Evolutionary conservation across 495 filamentous ascomycete species (phyloP), one percentile per base, ranked within the genome.

Genomic region (Parmelia sp.): DNA sequence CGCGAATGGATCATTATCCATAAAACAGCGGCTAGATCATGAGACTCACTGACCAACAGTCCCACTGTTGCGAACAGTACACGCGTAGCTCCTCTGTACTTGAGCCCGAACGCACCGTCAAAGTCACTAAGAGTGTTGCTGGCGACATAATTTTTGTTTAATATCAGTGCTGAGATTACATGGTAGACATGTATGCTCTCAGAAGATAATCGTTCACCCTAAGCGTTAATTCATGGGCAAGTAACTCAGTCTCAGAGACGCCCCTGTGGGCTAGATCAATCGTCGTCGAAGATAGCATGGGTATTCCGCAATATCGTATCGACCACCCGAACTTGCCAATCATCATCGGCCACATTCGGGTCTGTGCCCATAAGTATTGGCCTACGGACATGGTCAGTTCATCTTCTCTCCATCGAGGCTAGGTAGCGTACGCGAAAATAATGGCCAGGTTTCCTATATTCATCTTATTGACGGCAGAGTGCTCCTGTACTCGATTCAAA

Each of bases 231-330:
- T 7, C 1, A 53, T 53, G 49, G 25, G 49, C 9, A 8, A 53
- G 17, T 15, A 53, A 29, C 31, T 53, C 27, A 31, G 12, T 53
- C 23, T 29, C 49, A 53, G 29, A 14, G 15, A 53, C 25, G 12
- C 49, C 25, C 4, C 12, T 31, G 27, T 53, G 35, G 25, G 42
- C 4, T 10, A 29, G n/a, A 49, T 56, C 74, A 88, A 74, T 97
- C 92, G 66, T 96, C 92, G 72, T 97, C 94, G 72, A 99, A 97
- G 63, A 99, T 97, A 78, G 94, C 90, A 74, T 91, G 92, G 31
- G 91, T 96, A 70, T 96, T 96, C 69, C 90, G 84, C 64, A 99
- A 73, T 62, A 99, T 89, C 14, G 94, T 97, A 69, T 97, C 90
- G 60, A 97, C 86, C 65, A 93, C 93, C 37, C 87, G 79, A 44